Evolutionary conservation across 192 early-diverging fungal species (phyloP).

Genomic region (Linnemannia hyalina): DNA sequence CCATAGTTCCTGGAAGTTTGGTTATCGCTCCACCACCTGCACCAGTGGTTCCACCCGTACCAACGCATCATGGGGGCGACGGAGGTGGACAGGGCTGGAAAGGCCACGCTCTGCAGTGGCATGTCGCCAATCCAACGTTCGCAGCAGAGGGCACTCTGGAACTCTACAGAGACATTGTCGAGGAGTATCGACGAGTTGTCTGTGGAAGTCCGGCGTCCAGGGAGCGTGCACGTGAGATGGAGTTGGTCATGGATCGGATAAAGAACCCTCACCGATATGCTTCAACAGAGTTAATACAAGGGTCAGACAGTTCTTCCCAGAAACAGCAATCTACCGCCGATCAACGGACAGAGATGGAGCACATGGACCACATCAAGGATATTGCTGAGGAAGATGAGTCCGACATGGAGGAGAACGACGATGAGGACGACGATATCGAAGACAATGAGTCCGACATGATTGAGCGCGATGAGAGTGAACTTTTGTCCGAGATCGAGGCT

Average conservation of each 20-base stretch:
- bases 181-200: conserved; percentile 45
- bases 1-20: conserved; percentile 21
- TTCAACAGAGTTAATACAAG: not conserved
- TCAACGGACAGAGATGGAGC: not conserved
- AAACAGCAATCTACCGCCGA: not conserved
- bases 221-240: conserved; percentile 38
- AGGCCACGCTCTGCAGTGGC: conserved; percentile 49
- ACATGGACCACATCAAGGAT: conserved; percentile 7
- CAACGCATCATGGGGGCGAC: conserved; percentile 29
- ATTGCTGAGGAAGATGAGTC: conserved; percentile 21
- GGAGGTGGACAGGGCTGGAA: conserved; percentile 55
- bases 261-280: conserved; percentile 45
- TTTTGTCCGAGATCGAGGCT: conserved; percentile 42
- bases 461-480: conserved; percentile 25
- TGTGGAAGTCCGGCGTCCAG: conserved; percentile 33
- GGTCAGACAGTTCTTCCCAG: not conserved
- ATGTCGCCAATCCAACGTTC: conserved; percentile 55
- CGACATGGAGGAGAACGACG: conserved; percentile 17
- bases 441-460: not conserved
- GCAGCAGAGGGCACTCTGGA: conserved; percentile 54
- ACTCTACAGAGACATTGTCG: conserved; percentile 45
- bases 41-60: conserved; percentile 23
- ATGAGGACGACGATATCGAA: conserved; percentile 1
- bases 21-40: conserved; percentile 39
- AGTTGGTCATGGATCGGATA: conserved; percentile 42